A percentile compares a stretch with the other conserved stretches of the same genome.
phyloP scores from a whole-genome alignment of 2,329 filamentous ascomycete genomes.

The Venturia pyrina region DNA sequence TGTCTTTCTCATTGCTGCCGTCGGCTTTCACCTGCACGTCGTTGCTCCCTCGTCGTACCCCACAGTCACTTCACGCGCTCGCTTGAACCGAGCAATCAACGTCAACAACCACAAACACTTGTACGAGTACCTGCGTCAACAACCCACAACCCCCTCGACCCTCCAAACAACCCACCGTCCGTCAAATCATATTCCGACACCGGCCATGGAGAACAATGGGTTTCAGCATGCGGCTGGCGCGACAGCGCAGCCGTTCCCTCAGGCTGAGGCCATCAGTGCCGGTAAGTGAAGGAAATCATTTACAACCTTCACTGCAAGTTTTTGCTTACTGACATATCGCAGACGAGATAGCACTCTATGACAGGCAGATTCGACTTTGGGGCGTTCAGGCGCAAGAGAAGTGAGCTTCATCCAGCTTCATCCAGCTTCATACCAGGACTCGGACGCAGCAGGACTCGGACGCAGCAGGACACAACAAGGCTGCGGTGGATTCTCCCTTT shows the following conservation, averaged over 20 bases:
- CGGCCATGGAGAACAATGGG: not conserved
- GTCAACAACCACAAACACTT: not conserved
- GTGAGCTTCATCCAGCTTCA: slow-evolving; percentile 25
- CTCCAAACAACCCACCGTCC: not conserved
- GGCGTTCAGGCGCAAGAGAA: slow-evolving; percentile 86
- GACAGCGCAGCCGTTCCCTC: slow-evolving; percentile 27
- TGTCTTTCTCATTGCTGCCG: not conserved
- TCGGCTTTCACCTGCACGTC: not conserved
- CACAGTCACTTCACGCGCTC: no score
- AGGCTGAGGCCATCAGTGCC: slow-evolving; percentile 32
- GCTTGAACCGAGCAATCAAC: no score
- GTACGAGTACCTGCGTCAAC: not conserved
- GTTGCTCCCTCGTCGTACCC: not conserved
- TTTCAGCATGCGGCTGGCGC: slow-evolving; percentile 25
- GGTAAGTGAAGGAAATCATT: slow-evolving; percentile 17
- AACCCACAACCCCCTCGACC: not conserved
- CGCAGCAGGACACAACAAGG: slow-evolving; percentile 1
- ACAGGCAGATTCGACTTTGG: slow-evolving; percentile 95
- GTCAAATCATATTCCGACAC: not conserved
- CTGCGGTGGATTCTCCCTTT: not conserved
- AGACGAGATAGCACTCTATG: slow-evolving; percentile 97
- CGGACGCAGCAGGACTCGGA: slow-evolving; percentile 1
- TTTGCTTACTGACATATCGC: not conserved
- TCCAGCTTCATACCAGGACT: slow-evolving; percentile 4
- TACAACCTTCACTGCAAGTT: not conserved